Conservation (phyloP, 2,329 filamentous ascomycete genomes). For the Curvularia verruculosa region DNA sequence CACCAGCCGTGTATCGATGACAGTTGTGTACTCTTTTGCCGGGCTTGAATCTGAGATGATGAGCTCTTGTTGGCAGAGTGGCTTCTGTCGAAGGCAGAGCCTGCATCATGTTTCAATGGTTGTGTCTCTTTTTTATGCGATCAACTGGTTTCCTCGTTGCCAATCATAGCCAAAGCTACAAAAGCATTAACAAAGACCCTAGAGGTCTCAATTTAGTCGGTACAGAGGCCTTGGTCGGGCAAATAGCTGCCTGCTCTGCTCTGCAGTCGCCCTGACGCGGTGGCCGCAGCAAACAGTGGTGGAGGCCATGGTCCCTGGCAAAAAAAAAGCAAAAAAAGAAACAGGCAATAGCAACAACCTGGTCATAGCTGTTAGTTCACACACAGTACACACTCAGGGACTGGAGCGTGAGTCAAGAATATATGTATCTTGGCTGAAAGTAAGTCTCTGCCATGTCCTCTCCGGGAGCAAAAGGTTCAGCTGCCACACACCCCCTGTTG, state of each 20-base stretch:
- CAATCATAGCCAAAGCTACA: background rate
- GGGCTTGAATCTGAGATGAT: too few relatives aligned
- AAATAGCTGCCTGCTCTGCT: too few relatives aligned
- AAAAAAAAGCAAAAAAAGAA: background rate
- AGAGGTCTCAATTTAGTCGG: background rate
- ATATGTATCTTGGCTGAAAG: background rate
- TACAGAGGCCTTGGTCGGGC: too few relatives aligned
- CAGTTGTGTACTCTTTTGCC: background rate
- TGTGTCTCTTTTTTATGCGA: background rate
- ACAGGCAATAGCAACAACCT: background rate
- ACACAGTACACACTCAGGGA: background rate
- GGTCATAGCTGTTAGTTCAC: background rate
- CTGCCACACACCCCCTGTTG: background rate
- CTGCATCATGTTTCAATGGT: background rate
- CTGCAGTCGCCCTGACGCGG: too few relatives aligned
- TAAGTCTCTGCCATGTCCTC: background rate
- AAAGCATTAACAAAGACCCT: background rate
- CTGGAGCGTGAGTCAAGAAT: background rate
- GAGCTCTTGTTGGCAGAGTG: background rate
- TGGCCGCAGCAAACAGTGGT: background rate
- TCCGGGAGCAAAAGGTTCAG: background rate
- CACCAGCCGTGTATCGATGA: background rate
- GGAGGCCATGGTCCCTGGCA: background rate
- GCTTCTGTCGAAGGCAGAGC: background rate
- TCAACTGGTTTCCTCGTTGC: background rate